Evolutionary conservation across 192 early-diverging fungal species (phyloP).

Genomic region (Chytriomyces hyalinus): DNA sequence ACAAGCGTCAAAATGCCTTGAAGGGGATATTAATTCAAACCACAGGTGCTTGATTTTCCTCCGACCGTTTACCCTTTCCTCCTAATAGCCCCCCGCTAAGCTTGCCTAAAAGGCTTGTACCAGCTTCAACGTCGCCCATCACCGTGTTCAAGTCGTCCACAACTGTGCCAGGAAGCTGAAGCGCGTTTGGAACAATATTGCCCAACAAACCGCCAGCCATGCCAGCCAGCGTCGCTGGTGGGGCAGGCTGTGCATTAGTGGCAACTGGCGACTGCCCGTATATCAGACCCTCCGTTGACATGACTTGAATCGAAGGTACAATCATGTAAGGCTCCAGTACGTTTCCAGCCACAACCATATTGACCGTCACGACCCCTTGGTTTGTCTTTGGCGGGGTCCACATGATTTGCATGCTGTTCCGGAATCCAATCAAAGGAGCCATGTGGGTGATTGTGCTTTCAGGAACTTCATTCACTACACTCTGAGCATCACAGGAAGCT

Average conservation of each 20-base stretch:
- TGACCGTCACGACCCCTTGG: slow-evolving; percentile 24
- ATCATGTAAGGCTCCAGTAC: not conserved
- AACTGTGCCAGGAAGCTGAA: not conserved
- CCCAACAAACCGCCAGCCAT: not conserved
- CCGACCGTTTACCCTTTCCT: not conserved
- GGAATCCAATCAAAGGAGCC: not conserved
- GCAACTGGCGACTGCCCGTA: not conserved
- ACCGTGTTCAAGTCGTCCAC: not conserved
- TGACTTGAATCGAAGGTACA: slow-evolving; percentile 10
- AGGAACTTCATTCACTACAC: slow-evolving; percentile 32
- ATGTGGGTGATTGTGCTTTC: slow-evolving; percentile 43
- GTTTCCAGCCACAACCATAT: slow-evolving; percentile 31
- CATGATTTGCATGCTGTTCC: slow-evolving; percentile 16
- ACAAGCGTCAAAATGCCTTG: no score
- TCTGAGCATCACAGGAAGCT: slow-evolving; percentile 32
- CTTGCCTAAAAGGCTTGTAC: not conserved
- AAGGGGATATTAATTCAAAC: no score
- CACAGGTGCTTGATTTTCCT: no score
- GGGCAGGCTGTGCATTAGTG: not conserved
- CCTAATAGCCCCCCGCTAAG: not conserved
- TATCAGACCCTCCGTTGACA: not conserved
- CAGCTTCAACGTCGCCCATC: not conserved
- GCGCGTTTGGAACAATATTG: not conserved
- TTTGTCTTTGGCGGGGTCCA: slow-evolving; percentile 27
- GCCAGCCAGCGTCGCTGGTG: not conserved